Conservation (phyloP, 208 protist genomes). For the Trypanosoma platydactyli region DNA sequence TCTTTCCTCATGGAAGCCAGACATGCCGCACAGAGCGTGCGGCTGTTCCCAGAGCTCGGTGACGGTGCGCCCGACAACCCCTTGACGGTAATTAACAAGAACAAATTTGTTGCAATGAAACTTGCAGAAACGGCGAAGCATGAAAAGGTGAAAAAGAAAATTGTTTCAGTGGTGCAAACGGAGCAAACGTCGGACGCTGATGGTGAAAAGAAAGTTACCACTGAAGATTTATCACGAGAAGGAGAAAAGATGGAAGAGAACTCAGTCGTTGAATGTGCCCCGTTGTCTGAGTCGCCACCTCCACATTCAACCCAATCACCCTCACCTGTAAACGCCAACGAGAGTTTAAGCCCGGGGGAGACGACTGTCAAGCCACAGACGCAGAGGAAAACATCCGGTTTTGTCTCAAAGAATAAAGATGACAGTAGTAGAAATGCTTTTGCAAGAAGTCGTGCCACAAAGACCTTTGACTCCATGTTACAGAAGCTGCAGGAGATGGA, state of each 20-base stretch:
- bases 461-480: constrained; percentile 76
- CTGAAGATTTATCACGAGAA: background rate
- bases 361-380: background rate
- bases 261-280: background rate
- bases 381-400: constrained; percentile 5
- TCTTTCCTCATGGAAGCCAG: constrained; percentile 48
- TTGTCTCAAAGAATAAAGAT: background rate
- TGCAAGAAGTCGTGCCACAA: constrained; percentile 4
- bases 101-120: constrained; percentile 45
- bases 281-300: too few species aligned
- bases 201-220: background rate
- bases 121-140: constrained; percentile 54
- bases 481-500: constrained; percentile 75
- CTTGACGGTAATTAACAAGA: constrained; percentile 16
- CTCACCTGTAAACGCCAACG: too few species aligned
- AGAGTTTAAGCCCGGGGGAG: background rate
- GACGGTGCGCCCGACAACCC: background rate
- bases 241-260: background rate
- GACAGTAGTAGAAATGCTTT: background rate
- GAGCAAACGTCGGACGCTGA: background rate
- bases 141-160: constrained; percentile 18
- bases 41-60: constrained; percentile 29
- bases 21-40: constrained; percentile 35
- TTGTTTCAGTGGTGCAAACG: background rate
- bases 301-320: too few species aligned